Evolutionary conservation across 805 yeast species (phyloP).

Genomic region (Candida orba): DNA sequence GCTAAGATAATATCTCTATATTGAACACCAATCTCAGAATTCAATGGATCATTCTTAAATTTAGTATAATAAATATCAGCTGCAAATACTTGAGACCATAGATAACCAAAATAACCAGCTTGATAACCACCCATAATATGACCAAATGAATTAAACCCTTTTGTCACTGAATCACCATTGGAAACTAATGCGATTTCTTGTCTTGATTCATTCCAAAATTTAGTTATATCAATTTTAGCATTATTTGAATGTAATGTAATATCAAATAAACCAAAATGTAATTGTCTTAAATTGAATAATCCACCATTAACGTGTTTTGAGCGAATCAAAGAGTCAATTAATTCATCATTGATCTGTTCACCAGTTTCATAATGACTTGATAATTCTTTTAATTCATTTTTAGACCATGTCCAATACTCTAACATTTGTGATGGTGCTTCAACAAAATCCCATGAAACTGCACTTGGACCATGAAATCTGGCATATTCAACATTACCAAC

Average conservation of each 20-base stretch:
- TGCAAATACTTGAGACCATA: slow-evolving; percentile 83
- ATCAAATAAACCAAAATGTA: slow-evolving; percentile 75
- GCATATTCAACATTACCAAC: slow-evolving; percentile 59
- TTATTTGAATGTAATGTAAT: slow-evolving; percentile 56
- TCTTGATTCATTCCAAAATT: slow-evolving; percentile 60
- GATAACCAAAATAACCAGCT: slow-evolving; percentile 79
- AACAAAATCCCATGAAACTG: slow-evolving; percentile 79
- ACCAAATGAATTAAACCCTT: slow-evolving; percentile 71
- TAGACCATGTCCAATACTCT: slow-evolving; percentile 85
- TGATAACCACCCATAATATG: slow-evolving; percentile 79
- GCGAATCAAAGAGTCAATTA: slow-evolving; percentile 49
- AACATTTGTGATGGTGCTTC: slow-evolving; percentile 89
- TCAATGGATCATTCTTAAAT: slow-evolving; percentile 64
- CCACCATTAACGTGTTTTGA: slow-evolving; percentile 78
- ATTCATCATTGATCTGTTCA: slow-evolving; percentile 46
- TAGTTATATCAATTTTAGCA: slow-evolving; percentile 38
- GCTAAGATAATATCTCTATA: slow-evolving; percentile 66
- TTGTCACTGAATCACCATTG: slow-evolving; percentile 47
- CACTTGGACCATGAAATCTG: slow-evolving; percentile 65
- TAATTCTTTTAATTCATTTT: slow-evolving; percentile 46
- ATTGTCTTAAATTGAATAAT: slow-evolving; percentile 61
- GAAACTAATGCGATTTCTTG: slow-evolving; percentile 53
- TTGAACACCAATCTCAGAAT: slow-evolving; percentile 48
- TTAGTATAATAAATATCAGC: slow-evolving; percentile 71
- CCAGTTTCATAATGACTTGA: slow-evolving; percentile 61